Conservation (phyloP, 192 early-diverging fungal species). For the Linnemannia exigua region DNA sequence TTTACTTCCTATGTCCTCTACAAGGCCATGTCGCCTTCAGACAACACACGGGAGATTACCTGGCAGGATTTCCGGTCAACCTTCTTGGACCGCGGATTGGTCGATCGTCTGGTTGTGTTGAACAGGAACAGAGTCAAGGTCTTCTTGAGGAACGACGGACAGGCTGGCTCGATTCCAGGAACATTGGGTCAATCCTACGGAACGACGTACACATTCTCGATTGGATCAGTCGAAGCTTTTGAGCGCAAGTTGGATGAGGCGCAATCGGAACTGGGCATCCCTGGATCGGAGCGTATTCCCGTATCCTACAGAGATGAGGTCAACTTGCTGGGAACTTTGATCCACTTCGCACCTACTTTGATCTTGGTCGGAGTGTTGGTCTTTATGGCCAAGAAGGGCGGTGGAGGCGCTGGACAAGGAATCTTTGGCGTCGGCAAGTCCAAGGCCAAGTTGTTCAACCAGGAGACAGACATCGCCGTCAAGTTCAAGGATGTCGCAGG, state of each 20-base stretch:
- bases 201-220: constrained; percentile 84
- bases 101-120: constrained; percentile 90
- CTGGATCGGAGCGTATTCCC: constrained; percentile 90
- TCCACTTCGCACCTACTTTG: constrained; percentile 95
- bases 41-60: constrained; percentile 82
- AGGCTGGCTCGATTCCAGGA: constrained; percentile 61
- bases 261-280: constrained; percentile 93
- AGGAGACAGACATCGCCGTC: constrained; percentile 95
- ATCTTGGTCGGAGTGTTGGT: constrained; percentile 90
- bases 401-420: constrained; percentile 73
- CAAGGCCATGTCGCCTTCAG: constrained; percentile 61
- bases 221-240: constrained; percentile 95
- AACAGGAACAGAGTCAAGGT: constrained; percentile 91
- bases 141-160: constrained; percentile 67
- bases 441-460: constrained; percentile 96
- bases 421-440: constrained; percentile 98
- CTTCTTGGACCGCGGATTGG: constrained; percentile 93
- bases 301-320: constrained; percentile 92
- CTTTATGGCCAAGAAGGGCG: constrained; percentile 89
- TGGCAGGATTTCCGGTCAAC: constrained; percentile 93
- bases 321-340: constrained; percentile 75
- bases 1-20: constrained; percentile 67
- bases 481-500: constrained; percentile 99
- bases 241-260: constrained; percentile 92
- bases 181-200: constrained; percentile 61